phyloP scores from a whole-genome alignment of 352 stramenopile species.

The Pythium folliculosum region DNA sequence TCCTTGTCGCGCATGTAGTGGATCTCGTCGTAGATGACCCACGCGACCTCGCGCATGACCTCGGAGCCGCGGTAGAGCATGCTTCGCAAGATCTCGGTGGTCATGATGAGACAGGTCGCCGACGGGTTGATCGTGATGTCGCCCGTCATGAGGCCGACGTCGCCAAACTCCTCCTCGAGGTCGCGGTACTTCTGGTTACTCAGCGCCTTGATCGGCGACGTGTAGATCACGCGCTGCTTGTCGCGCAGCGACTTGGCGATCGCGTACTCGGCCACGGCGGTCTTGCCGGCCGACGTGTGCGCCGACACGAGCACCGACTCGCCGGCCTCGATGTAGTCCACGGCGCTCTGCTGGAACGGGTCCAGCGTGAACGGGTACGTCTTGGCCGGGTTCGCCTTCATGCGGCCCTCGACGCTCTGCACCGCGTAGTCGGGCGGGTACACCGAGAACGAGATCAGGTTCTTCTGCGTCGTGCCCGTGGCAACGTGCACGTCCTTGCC shows the following conservation, averaged over 20 bases:
- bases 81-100: slow-evolving; percentile 96
- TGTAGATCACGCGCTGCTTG: slow-evolving; percentile 97
- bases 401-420: slow-evolving; percentile 47
- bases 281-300: slow-evolving; percentile 98
- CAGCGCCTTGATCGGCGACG: slow-evolving; percentile 99
- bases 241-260: slow-evolving; percentile 96
- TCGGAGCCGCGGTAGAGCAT: slow-evolving; percentile 99
- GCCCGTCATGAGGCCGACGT: slow-evolving; percentile 99
- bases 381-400: slow-evolving; percentile 91
- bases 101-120: slow-evolving; percentile 98
- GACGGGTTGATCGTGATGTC: slow-evolving; percentile 99
- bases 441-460: slow-evolving; percentile 94
- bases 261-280: slow-evolving; percentile 97
- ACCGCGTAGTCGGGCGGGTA: slow-evolving; percentile 76
- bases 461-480: slow-evolving; percentile 95
- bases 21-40: slow-evolving; percentile 99
- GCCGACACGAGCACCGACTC: slow-evolving; percentile 99
- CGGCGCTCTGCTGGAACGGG: slow-evolving; percentile 97
- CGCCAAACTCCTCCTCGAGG: slow-evolving; percentile 91
- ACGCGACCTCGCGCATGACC: slow-evolving; percentile 98
- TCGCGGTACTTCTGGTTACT: slow-evolving; percentile 99
- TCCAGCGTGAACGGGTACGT: slow-evolving; percentile 98
- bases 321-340: slow-evolving; percentile 95
- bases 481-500: slow-evolving; percentile 73
- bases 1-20: slow-evolving; percentile 99